phyloP scores from a whole-genome alignment of 140 eudicot species.

The Cichorium intybus region DNA sequence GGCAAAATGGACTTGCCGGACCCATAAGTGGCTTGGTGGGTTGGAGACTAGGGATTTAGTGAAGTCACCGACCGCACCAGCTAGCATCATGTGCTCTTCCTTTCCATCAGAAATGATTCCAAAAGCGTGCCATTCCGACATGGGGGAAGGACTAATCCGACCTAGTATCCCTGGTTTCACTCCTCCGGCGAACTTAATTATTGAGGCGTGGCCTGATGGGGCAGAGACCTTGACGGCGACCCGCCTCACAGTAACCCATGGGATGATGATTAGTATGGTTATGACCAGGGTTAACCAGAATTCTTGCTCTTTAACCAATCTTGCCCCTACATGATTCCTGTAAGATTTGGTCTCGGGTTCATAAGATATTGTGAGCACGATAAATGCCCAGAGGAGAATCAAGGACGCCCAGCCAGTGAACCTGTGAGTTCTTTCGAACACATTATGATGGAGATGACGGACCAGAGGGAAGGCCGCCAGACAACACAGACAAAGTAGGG shows the following conservation, averaged over 20 bases:
- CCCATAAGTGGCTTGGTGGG: conserved; percentile 86
- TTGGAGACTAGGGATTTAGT: conserved; percentile 58
- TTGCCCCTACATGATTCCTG: conserved; percentile 31
- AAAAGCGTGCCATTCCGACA: conserved; percentile 88
- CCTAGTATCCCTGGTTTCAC: conserved; percentile 71
- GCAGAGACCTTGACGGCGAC: conserved; percentile 58
- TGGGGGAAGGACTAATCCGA: conserved; percentile 76
- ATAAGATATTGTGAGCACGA: conserved; percentile 47
- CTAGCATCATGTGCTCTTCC: conserved; percentile 82
- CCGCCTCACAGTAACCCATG: conserved; percentile 69
- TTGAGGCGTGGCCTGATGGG: conserved; percentile 74
- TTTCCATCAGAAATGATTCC: conserved; percentile 82
- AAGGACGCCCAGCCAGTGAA: conserved; percentile 69
- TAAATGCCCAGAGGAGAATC: conserved; percentile 60
- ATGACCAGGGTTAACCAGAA: conserved; percentile 61
- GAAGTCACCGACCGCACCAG: conserved; percentile 89
- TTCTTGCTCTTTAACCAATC: conserved; percentile 49
- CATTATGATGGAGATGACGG: conserved; percentile 80
- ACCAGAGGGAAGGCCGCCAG: conserved; percentile 73
- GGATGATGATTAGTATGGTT: conserved; percentile 56
- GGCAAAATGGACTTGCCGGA: conserved; percentile 66
- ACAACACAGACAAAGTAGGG: conserved; percentile 48
- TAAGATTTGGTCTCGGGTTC: conserved; percentile 51
- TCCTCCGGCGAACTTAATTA: conserved; percentile 69
- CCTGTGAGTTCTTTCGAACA: conserved; percentile 70